phyloP scores from a whole-genome alignment of 2,329 filamentous ascomycete genomes.

The Mycogone perniciosa region DNA sequence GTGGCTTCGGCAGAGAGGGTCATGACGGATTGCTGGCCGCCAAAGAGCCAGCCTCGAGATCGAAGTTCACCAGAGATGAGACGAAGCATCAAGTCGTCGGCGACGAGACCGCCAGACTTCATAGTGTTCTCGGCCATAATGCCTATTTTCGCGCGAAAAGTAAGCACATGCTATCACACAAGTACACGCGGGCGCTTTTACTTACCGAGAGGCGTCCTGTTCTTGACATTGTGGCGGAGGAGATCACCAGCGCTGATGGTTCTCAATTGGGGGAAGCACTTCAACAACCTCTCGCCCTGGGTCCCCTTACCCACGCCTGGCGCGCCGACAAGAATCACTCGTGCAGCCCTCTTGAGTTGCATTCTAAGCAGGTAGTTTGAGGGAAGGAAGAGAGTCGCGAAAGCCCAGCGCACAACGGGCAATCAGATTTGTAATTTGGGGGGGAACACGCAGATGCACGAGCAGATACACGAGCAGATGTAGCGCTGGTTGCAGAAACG shows the following conservation, averaged over 20 bases:
- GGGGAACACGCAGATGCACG: too few species aligned
- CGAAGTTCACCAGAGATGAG: conserved; percentile 87
- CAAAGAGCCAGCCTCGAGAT: conserved; percentile 73
- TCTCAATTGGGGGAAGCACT: conserved; percentile 80
- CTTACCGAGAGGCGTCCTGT: conserved; percentile 74
- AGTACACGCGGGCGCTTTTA: not conserved
- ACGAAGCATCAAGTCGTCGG: conserved; percentile 84
- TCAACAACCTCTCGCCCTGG: conserved; percentile 81
- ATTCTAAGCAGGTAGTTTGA: conserved; percentile 32
- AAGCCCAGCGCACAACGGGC: too few species aligned
- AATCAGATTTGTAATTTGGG: too few species aligned
- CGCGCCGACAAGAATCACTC: conserved; percentile 89
- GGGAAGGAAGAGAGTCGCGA: not conserved
- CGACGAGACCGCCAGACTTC: conserved; percentile 81
- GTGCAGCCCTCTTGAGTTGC: conserved; percentile 73
- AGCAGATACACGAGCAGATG: not conserved
- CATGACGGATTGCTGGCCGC: conserved; percentile 39
- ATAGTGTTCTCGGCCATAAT: conserved; percentile 87
- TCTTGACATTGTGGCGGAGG: conserved; percentile 85
- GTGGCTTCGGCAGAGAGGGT: conserved; percentile 41
- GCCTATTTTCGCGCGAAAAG: conserved; percentile 43
- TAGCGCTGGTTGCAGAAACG: not conserved
- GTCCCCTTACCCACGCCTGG: conserved; percentile 98
- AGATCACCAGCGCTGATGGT: conserved; percentile 93
- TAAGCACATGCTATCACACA: too few species aligned